Conservation (phyloP, 768 basidiomycete species). For the Cystobasidium onofrii region DNA sequence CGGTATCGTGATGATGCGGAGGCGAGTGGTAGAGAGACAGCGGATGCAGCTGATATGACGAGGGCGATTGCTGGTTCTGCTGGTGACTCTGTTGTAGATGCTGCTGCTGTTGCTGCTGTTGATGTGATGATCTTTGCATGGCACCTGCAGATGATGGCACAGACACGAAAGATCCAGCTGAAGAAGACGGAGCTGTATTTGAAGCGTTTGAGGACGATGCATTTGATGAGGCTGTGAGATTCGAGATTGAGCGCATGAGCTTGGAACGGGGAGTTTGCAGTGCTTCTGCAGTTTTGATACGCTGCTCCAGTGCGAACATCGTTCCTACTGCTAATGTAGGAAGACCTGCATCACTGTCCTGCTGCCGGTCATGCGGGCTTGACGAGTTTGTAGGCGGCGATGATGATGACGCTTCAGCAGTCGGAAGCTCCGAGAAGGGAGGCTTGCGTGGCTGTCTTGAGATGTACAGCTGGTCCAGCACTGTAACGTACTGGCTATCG, state of each 20-base stretch:
- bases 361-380: background rate
- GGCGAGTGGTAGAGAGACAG: background rate
- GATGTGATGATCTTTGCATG: background rate
- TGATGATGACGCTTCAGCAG: background rate
- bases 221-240: background rate
- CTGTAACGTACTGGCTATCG: background rate
- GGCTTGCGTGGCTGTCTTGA: background rate
- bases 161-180: background rate
- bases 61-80: background rate
- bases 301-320: constrained; percentile 11
- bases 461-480: background rate
- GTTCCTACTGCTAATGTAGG: background rate
- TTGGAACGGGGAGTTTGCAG: background rate
- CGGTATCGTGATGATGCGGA: background rate
- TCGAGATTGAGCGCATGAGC: background rate
- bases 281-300: background rate
- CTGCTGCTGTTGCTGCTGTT: background rate
- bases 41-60: background rate
- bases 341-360: background rate
- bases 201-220: background rate
- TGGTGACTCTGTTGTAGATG: background rate
- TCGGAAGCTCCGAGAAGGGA: background rate
- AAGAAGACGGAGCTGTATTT: background rate
- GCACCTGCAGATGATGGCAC: background rate
- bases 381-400: background rate